A percentile compares a stretch with the other conserved stretches of the same genome.
These are phyloP conservation scores for Colletotrichum sojae DNA, from an alignment of 2,329 filamentous ascomycete genomes.

Conservation along the genomic window DNA sequence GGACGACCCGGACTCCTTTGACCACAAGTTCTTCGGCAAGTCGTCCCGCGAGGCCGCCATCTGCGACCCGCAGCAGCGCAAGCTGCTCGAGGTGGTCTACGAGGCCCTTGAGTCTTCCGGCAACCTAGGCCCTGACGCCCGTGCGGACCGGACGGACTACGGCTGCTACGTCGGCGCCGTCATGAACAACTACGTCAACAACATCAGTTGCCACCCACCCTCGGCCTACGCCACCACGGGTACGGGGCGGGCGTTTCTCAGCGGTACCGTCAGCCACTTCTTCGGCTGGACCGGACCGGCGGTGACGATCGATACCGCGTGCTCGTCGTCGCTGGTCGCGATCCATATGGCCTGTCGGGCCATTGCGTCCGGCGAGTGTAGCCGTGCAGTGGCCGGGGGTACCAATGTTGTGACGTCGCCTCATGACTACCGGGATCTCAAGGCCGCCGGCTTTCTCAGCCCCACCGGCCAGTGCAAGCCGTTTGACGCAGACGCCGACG, in stretches of 20 bases:
- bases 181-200: slow-evolving; percentile 57
- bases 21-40: slow-evolving; percentile 57
- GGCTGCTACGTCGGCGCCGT: slow-evolving; percentile 53
- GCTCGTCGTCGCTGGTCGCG: slow-evolving; percentile 54
- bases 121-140: slow-evolving; percentile 44
- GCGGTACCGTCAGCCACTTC: slow-evolving; percentile 51
- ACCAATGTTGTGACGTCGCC: slow-evolving; percentile 51
- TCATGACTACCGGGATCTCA: slow-evolving; percentile 44
- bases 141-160: slow-evolving; percentile 42
- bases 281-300: slow-evolving; percentile 55
- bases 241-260: slow-evolving; percentile 49
- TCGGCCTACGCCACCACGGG: slow-evolving; percentile 46
- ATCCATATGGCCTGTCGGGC: slow-evolving; percentile 50
- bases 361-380: slow-evolving; percentile 51
- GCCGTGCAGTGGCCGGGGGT: slow-evolving; percentile 55
- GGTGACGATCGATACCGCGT: slow-evolving; percentile 54
- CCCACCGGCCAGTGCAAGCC: slow-evolving; percentile 51
- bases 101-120: slow-evolving; percentile 53
- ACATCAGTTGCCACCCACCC: slow-evolving; percentile 46
- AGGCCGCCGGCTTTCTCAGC: slow-evolving; percentile 47
- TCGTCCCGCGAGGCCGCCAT: slow-evolving; percentile 51
- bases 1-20: slow-evolving; percentile 48
- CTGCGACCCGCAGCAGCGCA: slow-evolving; percentile 58
- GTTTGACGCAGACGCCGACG: slow-evolving; percentile 54
- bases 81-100: slow-evolving; percentile 57